These are phyloP conservation scores for Termitomyces sp. DNA, from an alignment of 768 basidiomycete genomes.

Conservation along the genomic window DNA sequence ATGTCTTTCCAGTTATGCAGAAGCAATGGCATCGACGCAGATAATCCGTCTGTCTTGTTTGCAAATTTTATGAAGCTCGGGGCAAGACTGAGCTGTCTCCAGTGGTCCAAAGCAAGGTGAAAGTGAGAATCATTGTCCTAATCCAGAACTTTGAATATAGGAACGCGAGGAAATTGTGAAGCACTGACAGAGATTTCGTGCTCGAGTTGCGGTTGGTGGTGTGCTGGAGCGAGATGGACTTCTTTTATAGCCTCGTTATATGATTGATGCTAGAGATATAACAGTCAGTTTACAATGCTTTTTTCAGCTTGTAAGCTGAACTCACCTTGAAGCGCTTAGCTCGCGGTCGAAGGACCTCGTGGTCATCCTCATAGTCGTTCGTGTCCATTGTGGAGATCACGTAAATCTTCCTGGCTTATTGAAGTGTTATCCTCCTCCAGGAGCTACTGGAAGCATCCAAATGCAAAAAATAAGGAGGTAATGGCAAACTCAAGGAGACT, in stretches of 20 bases:
- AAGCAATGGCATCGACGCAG: conserved; percentile 75
- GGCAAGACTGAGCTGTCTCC: conserved; percentile 78
- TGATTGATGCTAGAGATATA: conserved; percentile 58
- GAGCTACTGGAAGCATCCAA: background rate
- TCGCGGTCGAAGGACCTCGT: conserved; percentile 24
- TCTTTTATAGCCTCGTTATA: conserved; percentile 62
- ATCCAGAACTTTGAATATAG: conserved; percentile 2
- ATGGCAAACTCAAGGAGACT: background rate
- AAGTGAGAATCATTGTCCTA: conserved; percentile 82
- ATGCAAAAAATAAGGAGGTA: background rate
- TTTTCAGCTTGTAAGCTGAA: background rate
- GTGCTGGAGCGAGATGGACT: conserved; percentile 68
- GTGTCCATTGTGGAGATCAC: background rate
- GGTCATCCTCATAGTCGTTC: conserved; percentile 19
- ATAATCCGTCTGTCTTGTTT: conserved; percentile 52
- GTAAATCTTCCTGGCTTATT: background rate
- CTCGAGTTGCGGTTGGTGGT: conserved; percentile 52
- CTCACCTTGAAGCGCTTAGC: conserved; percentile 51
- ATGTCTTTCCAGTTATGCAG: conserved; percentile 78
- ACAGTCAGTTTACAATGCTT: background rate
- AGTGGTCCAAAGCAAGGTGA: conserved; percentile 66
- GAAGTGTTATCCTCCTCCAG: background rate
- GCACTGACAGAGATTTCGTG: conserved; percentile 52
- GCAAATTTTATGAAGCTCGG: conserved; percentile 73
- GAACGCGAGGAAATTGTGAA: conserved; percentile 9